Percentiles rank a stretch among this genome's conserved stretches.
These are phyloP conservation scores for Blastocystis sp. DNA, from an alignment of 352 stramenopile species.

Conservation along the genomic window DNA sequence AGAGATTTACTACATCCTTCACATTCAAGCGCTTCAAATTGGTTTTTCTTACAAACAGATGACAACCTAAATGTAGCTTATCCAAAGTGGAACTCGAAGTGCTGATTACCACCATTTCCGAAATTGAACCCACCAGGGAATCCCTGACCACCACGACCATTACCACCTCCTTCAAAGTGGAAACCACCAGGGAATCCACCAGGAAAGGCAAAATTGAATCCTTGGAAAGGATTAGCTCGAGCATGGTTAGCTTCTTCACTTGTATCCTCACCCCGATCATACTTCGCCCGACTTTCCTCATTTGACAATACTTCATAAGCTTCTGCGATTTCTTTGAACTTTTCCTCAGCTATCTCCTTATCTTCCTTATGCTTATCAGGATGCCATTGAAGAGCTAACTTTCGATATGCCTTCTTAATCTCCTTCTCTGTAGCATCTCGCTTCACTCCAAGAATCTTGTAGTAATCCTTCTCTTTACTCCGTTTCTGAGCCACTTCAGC, in stretches of 20 bases:
- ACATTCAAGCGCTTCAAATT: slow-evolving; percentile 23
- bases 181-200: slow-evolving; percentile 45
- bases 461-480: slow-evolving; percentile 70
- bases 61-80: no score
- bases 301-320: slow-evolving; percentile 72
- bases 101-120: slow-evolving; percentile 50
- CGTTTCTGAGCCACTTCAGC: slow-evolving; percentile 64
- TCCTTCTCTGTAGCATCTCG: slow-evolving; percentile 69
- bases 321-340: slow-evolving; percentile 71
- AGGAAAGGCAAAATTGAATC: slow-evolving; percentile 29
- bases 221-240: slow-evolving; percentile 30
- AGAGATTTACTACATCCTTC: slow-evolving; percentile 46
- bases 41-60: no score
- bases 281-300: slow-evolving; percentile 64
- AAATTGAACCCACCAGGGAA: slow-evolving; percentile 57
- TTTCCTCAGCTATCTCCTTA: slow-evolving; percentile 69
- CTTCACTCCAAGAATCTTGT: slow-evolving; percentile 76
- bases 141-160: neutral
- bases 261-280: slow-evolving; percentile 55
- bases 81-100: slow-evolving; percentile 60
- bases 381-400: slow-evolving; percentile 72
- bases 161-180: neutral
- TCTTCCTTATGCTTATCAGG: slow-evolving; percentile 74
- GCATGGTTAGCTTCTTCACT: slow-evolving; percentile 32
- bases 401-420: slow-evolving; percentile 76